Percentiles rank a stretch among this genome's conserved stretches.
Conservation (phyloP, 108 stramenopile genomes). For the Cyclotella distinguenda region DNA sequence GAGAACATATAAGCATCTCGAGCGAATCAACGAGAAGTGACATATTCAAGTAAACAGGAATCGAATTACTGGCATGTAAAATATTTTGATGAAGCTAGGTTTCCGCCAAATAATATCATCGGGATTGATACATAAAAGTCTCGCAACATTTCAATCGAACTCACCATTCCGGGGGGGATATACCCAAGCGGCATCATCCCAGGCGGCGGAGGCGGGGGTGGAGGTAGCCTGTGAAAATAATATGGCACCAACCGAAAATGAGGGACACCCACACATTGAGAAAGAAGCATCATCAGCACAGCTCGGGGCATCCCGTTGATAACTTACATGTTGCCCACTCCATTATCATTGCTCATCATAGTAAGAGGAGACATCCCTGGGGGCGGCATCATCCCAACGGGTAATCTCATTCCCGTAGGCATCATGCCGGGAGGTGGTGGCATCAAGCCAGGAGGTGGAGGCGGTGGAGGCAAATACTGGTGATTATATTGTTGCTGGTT, state of each 20-base stretch:
- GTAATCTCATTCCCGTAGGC: constrained; percentile 37
- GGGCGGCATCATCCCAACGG: constrained; percentile 32
- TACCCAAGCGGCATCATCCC: constrained; percentile 54
- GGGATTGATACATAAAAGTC: neutral
- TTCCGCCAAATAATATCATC: neutral
- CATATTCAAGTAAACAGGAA: too few species aligned
- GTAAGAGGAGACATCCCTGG: constrained; percentile 36
- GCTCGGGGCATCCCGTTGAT: neutral
- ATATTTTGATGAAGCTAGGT: too few species aligned
- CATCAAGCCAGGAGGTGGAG: constrained; percentile 56
- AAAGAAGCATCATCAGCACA: neutral
- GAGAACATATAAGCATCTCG: too few species aligned
- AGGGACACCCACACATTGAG: neutral
- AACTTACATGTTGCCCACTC: constrained; percentile 16
- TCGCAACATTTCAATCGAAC: neutral
- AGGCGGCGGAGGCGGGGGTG: constrained; percentile 33
- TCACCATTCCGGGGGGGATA: constrained; percentile 37
- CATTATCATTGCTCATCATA: constrained; percentile 6
- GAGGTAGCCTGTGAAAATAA: constrained; percentile 5
- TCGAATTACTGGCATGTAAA: too few species aligned
- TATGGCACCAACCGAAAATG: neutral
- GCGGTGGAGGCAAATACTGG: constrained; percentile 8
- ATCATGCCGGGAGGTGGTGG: constrained; percentile 33
- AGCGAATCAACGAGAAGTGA: too few species aligned
- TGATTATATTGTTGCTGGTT: neutral